A percentile compares a stretch with the other conserved stretches of the same genome.
Evolutionary conservation across 805 yeast genomes (phyloP).

Genomic region (Vanderwaltozyma yarrowii): DNA sequence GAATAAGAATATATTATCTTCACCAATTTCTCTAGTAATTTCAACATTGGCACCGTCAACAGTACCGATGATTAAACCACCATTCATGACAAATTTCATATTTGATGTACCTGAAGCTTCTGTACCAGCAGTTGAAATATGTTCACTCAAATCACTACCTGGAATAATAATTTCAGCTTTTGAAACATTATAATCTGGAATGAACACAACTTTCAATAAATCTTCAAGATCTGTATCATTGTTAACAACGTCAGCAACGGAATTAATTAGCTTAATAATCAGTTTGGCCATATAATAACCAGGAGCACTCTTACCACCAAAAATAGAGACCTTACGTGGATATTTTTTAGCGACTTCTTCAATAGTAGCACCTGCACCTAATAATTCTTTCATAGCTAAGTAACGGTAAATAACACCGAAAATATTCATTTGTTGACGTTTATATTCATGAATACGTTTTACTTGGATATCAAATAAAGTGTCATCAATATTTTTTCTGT

Average conservation of each 20-base stretch:
- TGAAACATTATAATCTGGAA: constrained; percentile 89
- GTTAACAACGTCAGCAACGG: constrained; percentile 74
- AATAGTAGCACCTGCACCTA: constrained; percentile 35
- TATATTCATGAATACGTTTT: constrained; percentile 90
- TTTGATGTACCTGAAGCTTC: constrained; percentile 95
- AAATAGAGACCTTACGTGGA: constrained; percentile 66
- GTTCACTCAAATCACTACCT: constrained; percentile 85
- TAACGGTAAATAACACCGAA: constrained; percentile 84
- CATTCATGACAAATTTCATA: constrained; percentile 91
- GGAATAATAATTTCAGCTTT: constrained; percentile 88
- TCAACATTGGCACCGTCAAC: constrained; percentile 97
- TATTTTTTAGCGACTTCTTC: constrained; percentile 50
- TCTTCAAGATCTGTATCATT: constrained; percentile 65
- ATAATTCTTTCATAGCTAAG: constrained; percentile 51
- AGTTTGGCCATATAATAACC: constrained; percentile 93
- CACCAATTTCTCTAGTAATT: constrained; percentile 87
- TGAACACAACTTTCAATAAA: constrained; percentile 73
- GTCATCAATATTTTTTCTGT: constrained; percentile 44
- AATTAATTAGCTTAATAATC: constrained; percentile 74
- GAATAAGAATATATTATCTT: constrained; percentile 83
- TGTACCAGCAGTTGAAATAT: constrained; percentile 94
- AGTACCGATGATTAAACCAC: constrained; percentile 90
- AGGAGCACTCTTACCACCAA: constrained; percentile 98
- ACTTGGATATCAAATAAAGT: constrained; percentile 87
- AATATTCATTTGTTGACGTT: constrained; percentile 88